phyloP scores from a whole-genome alignment of 2,329 filamentous ascomycete genomes.

The Pezicula radicicola region DNA sequence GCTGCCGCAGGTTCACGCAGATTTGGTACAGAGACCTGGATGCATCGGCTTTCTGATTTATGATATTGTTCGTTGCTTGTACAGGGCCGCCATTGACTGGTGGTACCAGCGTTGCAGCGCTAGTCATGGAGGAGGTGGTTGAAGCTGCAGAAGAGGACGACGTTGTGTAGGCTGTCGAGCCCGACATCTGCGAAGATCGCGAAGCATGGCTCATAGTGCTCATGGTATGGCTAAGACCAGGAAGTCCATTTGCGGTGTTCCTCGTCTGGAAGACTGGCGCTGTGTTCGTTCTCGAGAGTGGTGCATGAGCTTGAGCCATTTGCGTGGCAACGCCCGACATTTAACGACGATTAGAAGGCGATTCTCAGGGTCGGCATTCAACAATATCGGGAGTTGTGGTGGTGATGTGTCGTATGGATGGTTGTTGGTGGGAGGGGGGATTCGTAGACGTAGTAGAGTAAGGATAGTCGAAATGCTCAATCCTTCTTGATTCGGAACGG shows the following conservation, averaged over 20 bases:
- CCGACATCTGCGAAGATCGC: constrained; percentile 60
- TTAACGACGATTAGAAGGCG: constrained; percentile 20
- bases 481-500: no score
- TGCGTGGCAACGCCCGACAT: constrained; percentile 23
- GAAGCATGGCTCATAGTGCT: constrained; percentile 32
- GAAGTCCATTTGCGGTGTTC: constrained; percentile 13
- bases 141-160: constrained; percentile 24
- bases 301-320: constrained; percentile 28
- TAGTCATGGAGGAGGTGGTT: constrained; percentile 28
- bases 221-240: constrained; percentile 26
- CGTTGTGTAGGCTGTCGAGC: constrained; percentile 51
- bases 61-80: constrained; percentile 85
- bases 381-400: background rate
- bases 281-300: constrained; percentile 27
- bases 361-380: constrained; percentile 13
- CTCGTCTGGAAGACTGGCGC: constrained; percentile 24
- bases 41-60: constrained; percentile 94
- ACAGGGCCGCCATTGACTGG: constrained; percentile 56
- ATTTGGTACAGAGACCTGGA: constrained; percentile 93
- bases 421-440: no score
- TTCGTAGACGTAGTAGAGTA: no score
- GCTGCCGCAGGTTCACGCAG: constrained; percentile 79
- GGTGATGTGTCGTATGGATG: no score
- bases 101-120: constrained; percentile 29
- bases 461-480: no score